Base-by-base conservation (phyloP, 352 stramenopile species). In the Phytophthora pluvialis region DNA sequence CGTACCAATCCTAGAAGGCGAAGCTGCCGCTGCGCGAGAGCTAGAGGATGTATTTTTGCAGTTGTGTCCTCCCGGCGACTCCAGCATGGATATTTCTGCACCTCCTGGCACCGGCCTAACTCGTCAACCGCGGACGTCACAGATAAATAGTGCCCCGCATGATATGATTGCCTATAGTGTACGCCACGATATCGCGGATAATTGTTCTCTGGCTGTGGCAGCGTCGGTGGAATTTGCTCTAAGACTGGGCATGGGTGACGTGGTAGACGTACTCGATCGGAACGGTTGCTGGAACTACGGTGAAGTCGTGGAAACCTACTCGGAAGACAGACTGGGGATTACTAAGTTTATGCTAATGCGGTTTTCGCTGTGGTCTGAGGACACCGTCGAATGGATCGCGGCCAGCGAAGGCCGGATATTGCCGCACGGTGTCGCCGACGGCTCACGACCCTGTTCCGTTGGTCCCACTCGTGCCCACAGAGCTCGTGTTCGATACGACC, bases 261-360 rank as follows among this genome's bases (percentile, higher is more conserved):
- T 83, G 39, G 78, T 93, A 28, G 88, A 96, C 57, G 85, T 91
- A 40, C 64, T 96, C 15, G 88, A 96, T 66, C 70, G 75, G 33
- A 89, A 88, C 26, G 83, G 81, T 4, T 89, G 82, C 49, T 96
- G 88, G 88, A 91, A 90, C 44, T 78, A 90, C n/a, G 88, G 83
- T 9, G 75, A 91, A 56, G 81, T 96, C 3, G 40, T 90, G 9
- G 80, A 94, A 21, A 58, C 81, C 10, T 85, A 81, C 53, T 58
- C 61, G 12, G 79, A 94, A 64, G 61, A 56, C 7, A 71, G 36
- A 4, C 47, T 56, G 4, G 21, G 63, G 2, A 50, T 69, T 47
- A 29, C 80, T 13, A 94, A 87, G 56, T 90, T 88, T 65, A 71
- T 93, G 31, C 65, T 86, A 35, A 60, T 96, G 51, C 85, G 77